Evolutionary conservation across 352 stramenopile species (phyloP).

Genomic region (Globisporangium solare): DNA sequence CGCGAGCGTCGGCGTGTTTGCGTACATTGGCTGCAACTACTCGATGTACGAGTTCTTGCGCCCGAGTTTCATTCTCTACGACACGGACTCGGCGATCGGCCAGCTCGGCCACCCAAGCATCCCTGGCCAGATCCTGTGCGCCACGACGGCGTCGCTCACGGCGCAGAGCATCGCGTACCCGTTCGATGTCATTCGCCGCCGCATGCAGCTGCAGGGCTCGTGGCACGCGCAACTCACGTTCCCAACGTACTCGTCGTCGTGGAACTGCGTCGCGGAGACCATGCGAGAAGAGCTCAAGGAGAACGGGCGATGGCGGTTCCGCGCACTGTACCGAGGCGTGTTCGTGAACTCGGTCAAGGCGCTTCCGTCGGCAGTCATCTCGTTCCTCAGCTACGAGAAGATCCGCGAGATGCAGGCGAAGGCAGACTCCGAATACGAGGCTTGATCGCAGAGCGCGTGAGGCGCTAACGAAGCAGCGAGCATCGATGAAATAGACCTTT

Average conservation of each 20-base stretch:
- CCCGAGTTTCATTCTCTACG: constrained; percentile 74
- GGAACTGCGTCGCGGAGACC: constrained; percentile 59
- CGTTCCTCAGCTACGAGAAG: constrained; percentile 81
- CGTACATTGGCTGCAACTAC: constrained; percentile 84
- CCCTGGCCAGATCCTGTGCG: constrained; percentile 73
- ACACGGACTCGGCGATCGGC: constrained; percentile 45
- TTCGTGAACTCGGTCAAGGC: constrained; percentile 69
- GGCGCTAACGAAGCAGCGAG: too few relatives aligned
- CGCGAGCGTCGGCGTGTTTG: constrained; percentile 68
- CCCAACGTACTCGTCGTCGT: constrained; percentile 65
- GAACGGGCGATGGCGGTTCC: constrained; percentile 19
- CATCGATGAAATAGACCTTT: constrained; percentile 10
- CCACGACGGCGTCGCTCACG: constrained; percentile 55
- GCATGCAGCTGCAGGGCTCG: constrained; percentile 67
- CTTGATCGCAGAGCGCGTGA: not conserved
- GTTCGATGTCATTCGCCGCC: constrained; percentile 75
- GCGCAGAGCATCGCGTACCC: constrained; percentile 78
- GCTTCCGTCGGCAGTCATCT: constrained; percentile 65
- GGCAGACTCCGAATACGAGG: constrained; percentile 26
- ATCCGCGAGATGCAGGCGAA: constrained; percentile 46
- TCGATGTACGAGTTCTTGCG: constrained; percentile 82
- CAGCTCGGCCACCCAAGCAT: constrained; percentile 64
- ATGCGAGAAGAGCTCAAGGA: constrained; percentile 28
- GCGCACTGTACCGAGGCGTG: constrained; percentile 70
- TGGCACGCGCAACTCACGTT: constrained; percentile 65